phyloP scores from a whole-genome alignment of 2,329 filamentous ascomycete species.

The Aquanectria penicillioides region DNA sequence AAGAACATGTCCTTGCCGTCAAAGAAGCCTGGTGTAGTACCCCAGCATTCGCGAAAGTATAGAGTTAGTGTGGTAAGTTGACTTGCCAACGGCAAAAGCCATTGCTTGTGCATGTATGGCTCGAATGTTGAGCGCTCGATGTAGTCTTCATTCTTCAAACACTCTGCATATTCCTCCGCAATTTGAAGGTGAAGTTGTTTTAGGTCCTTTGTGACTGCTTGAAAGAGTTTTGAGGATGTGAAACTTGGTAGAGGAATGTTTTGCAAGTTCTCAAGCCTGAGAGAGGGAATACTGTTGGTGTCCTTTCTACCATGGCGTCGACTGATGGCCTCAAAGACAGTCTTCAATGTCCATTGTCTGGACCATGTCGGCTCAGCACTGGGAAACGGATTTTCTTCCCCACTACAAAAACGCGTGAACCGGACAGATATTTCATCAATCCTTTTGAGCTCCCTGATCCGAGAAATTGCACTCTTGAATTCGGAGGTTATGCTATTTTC shows the following conservation, averaged over 20 bases:
- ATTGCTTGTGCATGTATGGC: conserved; percentile 26
- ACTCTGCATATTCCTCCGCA: too few relatives aligned
- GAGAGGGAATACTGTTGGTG: conserved; percentile 15
- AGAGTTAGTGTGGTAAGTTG: conserved; percentile 35
- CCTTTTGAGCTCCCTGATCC: background rate
- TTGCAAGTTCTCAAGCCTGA: conserved; percentile 33
- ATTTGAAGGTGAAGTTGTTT: conserved; percentile 27
- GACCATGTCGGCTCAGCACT: background rate
- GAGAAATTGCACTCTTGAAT: background rate
- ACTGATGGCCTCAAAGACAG: background rate
- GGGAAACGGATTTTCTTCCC: too few relatives aligned
- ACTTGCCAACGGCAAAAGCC: conserved; percentile 26
- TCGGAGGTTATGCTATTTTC: background rate
- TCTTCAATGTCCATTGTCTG: background rate
- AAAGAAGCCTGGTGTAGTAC: conserved; percentile 31
- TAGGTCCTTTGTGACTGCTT: conserved; percentile 23
- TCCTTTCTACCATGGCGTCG: background rate
- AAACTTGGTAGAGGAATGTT: conserved; percentile 23
- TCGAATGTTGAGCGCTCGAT: conserved; percentile 30
- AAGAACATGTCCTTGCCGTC: conserved; percentile 31
- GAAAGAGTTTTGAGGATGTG: conserved; percentile 10
- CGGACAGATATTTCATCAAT: background rate
- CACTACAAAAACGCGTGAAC: background rate
- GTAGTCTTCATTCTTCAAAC: too few relatives aligned
- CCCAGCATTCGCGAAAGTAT: conserved; percentile 29